Conservation (phyloP, 2,329 filamentous ascomycete genomes). For the Aspergillus novofumigatus region DNA sequence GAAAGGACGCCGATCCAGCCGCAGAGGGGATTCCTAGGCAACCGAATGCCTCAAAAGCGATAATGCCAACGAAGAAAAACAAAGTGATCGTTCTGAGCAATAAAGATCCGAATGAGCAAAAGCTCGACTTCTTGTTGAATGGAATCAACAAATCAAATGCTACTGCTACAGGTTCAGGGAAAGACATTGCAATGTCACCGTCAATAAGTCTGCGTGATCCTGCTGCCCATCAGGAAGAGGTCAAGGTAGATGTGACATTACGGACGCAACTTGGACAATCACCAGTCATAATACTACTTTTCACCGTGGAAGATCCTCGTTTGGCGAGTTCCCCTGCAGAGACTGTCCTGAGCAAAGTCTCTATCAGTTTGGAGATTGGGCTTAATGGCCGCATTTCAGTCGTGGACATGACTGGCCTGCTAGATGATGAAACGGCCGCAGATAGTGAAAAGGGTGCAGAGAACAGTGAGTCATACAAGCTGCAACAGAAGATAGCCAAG, state of each 20-base stretch:
- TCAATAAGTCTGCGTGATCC: slow-evolving; percentile 1
- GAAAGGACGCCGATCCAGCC: slow-evolving; percentile 4
- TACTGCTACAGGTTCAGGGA: slow-evolving; percentile 1
- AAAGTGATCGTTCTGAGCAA: slow-evolving; percentile 37
- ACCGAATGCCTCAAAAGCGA: slow-evolving; percentile 6
- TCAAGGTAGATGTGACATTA: slow-evolving; percentile 37
- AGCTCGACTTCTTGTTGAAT: slow-evolving; percentile 53
- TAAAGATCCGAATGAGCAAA: slow-evolving; percentile 41
- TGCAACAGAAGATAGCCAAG: slow-evolving; percentile 33
- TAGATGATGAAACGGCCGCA: slow-evolving; percentile 14
- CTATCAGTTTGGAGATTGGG: slow-evolving; percentile 38
- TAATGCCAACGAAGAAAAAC: slow-evolving; percentile 12
- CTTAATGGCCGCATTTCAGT: slow-evolving; percentile 40
- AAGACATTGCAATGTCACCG: slow-evolving; percentile 2
- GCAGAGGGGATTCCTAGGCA: slow-evolving; percentile 4
- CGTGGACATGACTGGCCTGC: slow-evolving; percentile 34
- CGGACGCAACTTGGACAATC: slow-evolving; percentile 37
- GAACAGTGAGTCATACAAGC: slow-evolving; percentile 15
- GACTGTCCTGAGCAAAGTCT: slow-evolving; percentile 21
- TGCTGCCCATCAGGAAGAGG: slow-evolving; percentile 16
- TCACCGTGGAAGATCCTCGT: slow-evolving; percentile 22
- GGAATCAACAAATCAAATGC: slow-evolving; percentile 6
- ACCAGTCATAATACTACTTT: slow-evolving; percentile 36
- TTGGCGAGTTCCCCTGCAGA: slow-evolving; percentile 5
- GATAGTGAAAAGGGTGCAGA: slow-evolving; percentile 16